A percentile compares a stretch with the other conserved stretches of the same genome.
These are phyloP conservation scores for Diaporthe sp. DNA, from an alignment of 2,329 filamentous ascomycete genomes.

Conservation along the genomic window DNA sequence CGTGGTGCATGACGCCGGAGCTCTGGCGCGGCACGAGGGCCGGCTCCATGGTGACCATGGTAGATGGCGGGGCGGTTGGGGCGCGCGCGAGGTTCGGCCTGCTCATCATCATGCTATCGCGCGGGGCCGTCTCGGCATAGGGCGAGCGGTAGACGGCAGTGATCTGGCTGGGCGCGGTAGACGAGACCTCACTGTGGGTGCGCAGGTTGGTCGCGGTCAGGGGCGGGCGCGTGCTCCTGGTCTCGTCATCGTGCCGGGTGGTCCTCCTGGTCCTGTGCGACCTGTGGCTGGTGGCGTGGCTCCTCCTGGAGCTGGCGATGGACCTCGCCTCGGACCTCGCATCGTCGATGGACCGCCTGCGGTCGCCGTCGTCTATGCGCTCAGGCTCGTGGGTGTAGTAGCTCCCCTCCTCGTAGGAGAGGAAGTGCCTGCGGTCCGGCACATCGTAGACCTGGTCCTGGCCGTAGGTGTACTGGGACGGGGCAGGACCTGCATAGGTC, in stretches of 20 bases:
- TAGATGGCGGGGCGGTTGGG: conserved; percentile 45
- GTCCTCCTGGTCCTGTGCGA: conserved; percentile 42
- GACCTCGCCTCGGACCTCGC: conserved; percentile 46
- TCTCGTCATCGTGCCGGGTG: conserved; percentile 58
- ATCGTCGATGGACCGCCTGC: conserved; percentile 42
- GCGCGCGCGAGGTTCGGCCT: conserved; percentile 53
- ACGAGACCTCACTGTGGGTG: conserved; percentile 66
- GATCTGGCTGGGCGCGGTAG: conserved; percentile 59
- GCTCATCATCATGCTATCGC: conserved; percentile 45
- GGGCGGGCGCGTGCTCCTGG: conserved; percentile 54
- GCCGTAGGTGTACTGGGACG: conserved; percentile 46
- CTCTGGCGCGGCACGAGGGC: conserved; percentile 44
- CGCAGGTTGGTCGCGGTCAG: conserved; percentile 68
- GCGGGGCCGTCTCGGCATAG: conserved; percentile 59
- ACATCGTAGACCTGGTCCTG: conserved; percentile 47
- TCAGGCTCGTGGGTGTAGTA: conserved; percentile 35
- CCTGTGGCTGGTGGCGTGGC: conserved; percentile 37
- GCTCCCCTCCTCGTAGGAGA: conserved; percentile 23
- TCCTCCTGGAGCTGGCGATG: conserved; percentile 35
- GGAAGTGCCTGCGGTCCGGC: conserved; percentile 42
- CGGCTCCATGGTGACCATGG: conserved; percentile 17
- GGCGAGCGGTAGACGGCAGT: conserved; percentile 55
- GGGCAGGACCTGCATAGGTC: conserved; percentile 61
- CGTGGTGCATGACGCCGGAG: conserved; percentile 52
- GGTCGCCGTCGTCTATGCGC: conserved; percentile 48